phyloP scores from a whole-genome alignment of 148 eudicot genomes.

The Nyssa sinensis region DNA sequence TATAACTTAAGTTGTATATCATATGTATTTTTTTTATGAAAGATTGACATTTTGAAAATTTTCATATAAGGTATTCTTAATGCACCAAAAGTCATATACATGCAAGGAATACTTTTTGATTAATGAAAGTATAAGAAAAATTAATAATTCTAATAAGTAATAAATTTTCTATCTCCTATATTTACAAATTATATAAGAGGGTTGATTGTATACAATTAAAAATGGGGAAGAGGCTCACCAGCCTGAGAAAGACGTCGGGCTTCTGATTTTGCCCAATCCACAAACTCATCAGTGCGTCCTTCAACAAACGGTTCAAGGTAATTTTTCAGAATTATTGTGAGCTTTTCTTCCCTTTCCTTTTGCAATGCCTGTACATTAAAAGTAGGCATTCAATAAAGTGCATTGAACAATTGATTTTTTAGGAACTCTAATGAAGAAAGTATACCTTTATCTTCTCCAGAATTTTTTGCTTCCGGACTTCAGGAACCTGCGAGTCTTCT shows the following conservation, averaged over 20 bases:
- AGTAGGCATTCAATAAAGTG: conserved; percentile 2
- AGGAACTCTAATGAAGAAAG: not conserved
- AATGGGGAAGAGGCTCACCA: conserved; percentile 38
- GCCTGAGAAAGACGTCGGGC: conserved; percentile 78
- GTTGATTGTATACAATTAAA: not conserved
- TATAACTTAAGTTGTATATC: too few relatives aligned
- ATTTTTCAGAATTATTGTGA: conserved; percentile 50
- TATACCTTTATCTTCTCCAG: conserved; percentile 82
- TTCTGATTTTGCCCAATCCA: conserved; percentile 74
- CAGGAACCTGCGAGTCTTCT: conserved; percentile 53
- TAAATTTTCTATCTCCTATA: not conserved
- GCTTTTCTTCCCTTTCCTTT: conserved; percentile 80
- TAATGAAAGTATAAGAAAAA: too few relatives aligned
- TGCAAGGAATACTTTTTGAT: too few relatives aligned
- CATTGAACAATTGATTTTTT: conserved; percentile 1
- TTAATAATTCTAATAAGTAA: too few relatives aligned
- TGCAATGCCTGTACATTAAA: conserved; percentile 52
- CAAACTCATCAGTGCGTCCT: conserved; percentile 65
- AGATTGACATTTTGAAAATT: too few relatives aligned
- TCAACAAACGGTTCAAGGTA: conserved; percentile 77
- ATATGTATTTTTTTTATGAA: too few relatives aligned
- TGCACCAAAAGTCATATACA: too few relatives aligned
- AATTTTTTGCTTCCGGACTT: conserved; percentile 56
- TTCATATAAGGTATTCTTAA: too few relatives aligned
- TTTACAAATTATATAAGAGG: not conserved